phyloP scores from a whole-genome alignment of 371 early-diverging fungal species.

The Mortierella sp. region DNA sequence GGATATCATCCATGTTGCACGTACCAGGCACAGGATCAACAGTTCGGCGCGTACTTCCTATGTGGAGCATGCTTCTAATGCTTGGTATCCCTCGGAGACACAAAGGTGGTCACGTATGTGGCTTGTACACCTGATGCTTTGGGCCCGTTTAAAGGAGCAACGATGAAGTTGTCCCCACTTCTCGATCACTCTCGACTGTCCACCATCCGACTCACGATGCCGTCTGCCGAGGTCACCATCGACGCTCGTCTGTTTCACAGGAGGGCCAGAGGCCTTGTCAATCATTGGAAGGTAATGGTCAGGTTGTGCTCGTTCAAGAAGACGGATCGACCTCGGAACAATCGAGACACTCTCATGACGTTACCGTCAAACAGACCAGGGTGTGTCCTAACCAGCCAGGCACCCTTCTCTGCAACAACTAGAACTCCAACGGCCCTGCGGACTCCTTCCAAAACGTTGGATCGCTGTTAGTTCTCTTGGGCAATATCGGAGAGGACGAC shows the following conservation, averaged over 20 bases:
- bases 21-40: too few species aligned
- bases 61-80: too few species aligned
- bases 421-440: conserved; percentile 53
- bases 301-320: too few species aligned
- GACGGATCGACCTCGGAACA: too few species aligned
- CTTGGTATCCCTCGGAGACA: too few species aligned
- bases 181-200: not conserved
- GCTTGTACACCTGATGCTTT: too few species aligned
- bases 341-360: too few species aligned
- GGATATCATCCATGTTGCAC: too few species aligned
- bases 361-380: not conserved
- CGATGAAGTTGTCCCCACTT: not conserved
- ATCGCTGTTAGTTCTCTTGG: conserved; percentile 71
- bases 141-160: too few species aligned
- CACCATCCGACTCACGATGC: conserved; percentile 15
- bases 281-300: conserved; percentile 45
- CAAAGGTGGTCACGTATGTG: too few species aligned
- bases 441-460: conserved; percentile 68
- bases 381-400: not conserved
- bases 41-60: too few species aligned
- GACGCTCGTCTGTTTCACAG: conserved; percentile 52
- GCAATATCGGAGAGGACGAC: conserved; percentile 70
- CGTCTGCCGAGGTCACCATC: conserved; percentile 48
- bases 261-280: conserved; percentile 46
- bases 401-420: not conserved